Conservation (phyloP, 1,284 basidiomycete genomes). For the Apiotrichum sp. region DNA sequence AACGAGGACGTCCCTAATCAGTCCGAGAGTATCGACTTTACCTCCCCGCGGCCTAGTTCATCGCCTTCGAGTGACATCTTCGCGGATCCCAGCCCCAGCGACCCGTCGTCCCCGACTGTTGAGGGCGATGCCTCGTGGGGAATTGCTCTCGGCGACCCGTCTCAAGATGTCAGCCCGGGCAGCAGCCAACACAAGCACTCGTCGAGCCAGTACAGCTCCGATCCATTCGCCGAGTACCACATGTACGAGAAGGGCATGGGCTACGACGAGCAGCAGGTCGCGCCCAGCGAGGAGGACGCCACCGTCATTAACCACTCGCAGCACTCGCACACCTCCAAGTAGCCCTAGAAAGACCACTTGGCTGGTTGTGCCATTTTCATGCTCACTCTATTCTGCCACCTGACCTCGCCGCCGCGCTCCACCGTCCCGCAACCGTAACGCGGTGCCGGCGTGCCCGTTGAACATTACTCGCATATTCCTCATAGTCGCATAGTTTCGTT, state of each 20-base stretch:
- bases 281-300: no score
- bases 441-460: background rate
- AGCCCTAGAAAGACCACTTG: no score
- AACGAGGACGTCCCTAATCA: background rate
- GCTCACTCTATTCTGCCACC: no score
- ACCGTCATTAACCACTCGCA: no score
- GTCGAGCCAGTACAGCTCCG: conserved; percentile 22
- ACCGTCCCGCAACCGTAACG: background rate
- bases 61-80: background rate
- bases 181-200: conserved; percentile 7
- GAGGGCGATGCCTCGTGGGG: conserved; percentile 26
- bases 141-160: conserved; percentile 27
- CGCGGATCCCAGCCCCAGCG: no score
- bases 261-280: background rate
- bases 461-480: background rate
- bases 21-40: conserved; percentile 3
- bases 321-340: no score
- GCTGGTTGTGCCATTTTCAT: no score
- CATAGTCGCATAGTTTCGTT: no score
- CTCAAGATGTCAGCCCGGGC: conserved; percentile 12
- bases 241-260: background rate
- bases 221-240: conserved; percentile 37
- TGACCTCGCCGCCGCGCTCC: background rate
- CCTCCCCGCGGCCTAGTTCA: background rate
- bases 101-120: background rate